Percentiles rank a stretch among this genome's conserved stretches.
These are phyloP conservation scores for Tolypocladium guangdongense DNA, from an alignment of 2,329 filamentous ascomycete species.

Conservation along the genomic window DNA sequence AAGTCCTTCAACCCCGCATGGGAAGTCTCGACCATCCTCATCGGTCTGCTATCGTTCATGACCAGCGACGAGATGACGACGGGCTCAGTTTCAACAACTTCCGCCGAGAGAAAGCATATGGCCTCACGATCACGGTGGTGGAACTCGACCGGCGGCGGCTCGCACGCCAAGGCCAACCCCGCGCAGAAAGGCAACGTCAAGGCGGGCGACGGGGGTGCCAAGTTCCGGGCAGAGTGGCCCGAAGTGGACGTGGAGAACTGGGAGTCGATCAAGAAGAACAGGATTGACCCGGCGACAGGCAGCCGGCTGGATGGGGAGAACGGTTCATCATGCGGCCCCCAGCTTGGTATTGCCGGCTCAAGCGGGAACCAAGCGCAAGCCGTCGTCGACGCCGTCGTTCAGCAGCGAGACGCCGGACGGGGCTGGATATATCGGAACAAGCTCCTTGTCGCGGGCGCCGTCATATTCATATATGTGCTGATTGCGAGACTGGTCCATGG, in stretches of 20 bases:
- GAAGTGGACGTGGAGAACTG: slow-evolving; percentile 84
- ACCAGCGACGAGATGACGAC: slow-evolving; percentile 98
- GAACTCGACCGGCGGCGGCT: slow-evolving; percentile 89
- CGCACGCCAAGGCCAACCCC: slow-evolving; percentile 43
- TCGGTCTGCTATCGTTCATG: slow-evolving; percentile 94
- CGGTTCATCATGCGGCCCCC: slow-evolving; percentile 39
- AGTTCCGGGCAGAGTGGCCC: slow-evolving; percentile 83
- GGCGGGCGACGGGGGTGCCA: slow-evolving; percentile 82
- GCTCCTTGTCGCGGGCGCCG: slow-evolving; percentile 56
- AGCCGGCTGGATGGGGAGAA: slow-evolving; percentile 39
- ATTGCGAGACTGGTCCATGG: slow-evolving; percentile 62
- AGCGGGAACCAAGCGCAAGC: slow-evolving; percentile 54
- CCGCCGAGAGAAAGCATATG: slow-evolving; percentile 66
- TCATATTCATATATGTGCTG: slow-evolving; percentile 74
- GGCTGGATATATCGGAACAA: slow-evolving; percentile 77
- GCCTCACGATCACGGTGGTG: slow-evolving; percentile 81
- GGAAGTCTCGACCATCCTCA: slow-evolving; percentile 94
- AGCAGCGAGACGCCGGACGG: slow-evolving; percentile 67
- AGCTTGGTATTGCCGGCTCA: slow-evolving; percentile 48
- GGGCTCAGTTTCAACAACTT: slow-evolving; percentile 68
- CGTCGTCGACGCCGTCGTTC: slow-evolving; percentile 66
- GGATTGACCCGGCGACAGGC: slow-evolving; percentile 69
- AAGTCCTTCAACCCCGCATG: slow-evolving; percentile 97
- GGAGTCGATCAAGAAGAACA: slow-evolving; percentile 79
- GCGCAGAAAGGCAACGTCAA: slow-evolving; percentile 69